Conservation (phyloP, 352 stramenopile species). For the Phytophthora lateralis region DNA sequence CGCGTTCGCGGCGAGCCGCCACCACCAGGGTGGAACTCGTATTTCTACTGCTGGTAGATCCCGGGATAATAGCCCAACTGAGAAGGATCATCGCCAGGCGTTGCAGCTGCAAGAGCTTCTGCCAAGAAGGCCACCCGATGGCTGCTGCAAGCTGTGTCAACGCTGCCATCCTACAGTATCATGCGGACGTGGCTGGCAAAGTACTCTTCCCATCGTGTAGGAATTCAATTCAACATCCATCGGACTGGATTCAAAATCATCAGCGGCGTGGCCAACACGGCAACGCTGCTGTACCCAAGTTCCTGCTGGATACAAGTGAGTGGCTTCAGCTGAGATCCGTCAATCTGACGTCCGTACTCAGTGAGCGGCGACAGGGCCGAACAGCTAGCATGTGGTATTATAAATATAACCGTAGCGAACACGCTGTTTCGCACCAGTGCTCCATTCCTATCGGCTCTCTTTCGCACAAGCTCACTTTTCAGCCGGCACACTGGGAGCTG, state of each 20-base stretch:
- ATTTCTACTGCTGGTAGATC: neutral
- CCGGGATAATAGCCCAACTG: conserved; percentile 7
- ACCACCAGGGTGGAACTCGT: conserved; percentile 3
- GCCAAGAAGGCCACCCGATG: conserved; percentile 11
- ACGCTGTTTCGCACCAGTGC: conserved; percentile 3
- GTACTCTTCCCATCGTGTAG: conserved; percentile 12
- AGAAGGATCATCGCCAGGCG: conserved; percentile 5
- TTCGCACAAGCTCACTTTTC: conserved; percentile 41
- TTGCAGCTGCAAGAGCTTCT: neutral
- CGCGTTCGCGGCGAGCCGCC: conserved; percentile 17
- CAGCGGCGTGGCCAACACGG: conserved; percentile 4
- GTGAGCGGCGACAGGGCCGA: conserved; percentile 1
- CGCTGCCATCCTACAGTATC: conserved; percentile 1
- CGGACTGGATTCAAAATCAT: conserved; percentile 14
- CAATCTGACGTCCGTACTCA: neutral
- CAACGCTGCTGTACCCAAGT: neutral
- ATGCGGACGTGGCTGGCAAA: conserved; percentile 21
- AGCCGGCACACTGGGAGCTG: conserved; percentile 3
- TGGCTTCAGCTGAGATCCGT: conserved; percentile 4
- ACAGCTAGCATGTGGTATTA: no score
- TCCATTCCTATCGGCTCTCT: conserved; percentile 2
- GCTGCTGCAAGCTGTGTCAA: conserved; percentile 3
- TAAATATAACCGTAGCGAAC: neutral
- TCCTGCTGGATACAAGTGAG: neutral
- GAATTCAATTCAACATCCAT: conserved; percentile 20